Percentiles rank a stretch among this genome's conserved stretches.
Conservation (phyloP, 2,329 filamentous ascomycete genomes). For the Colletotrichum tropicicola region DNA sequence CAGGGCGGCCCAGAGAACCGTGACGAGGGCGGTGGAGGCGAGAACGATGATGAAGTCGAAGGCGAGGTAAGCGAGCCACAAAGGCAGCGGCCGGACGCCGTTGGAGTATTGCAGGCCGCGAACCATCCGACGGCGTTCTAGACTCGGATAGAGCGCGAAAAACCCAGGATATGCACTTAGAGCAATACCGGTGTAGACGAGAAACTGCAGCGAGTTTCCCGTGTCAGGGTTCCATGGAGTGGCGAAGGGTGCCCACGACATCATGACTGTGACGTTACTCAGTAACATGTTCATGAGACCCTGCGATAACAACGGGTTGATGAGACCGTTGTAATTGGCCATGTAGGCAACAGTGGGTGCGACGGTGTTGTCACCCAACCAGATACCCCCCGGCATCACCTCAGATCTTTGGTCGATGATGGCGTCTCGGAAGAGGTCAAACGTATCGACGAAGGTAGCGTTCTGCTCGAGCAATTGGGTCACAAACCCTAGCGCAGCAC, state of each 20-base stretch:
- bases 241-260: constrained; percentile 79
- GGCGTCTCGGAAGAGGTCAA: constrained; percentile 74
- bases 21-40: constrained; percentile 69
- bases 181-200: constrained; percentile 83
- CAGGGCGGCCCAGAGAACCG: constrained; percentile 73
- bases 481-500: constrained; percentile 31
- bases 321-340: constrained; percentile 66
- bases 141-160: constrained; percentile 88
- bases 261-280: constrained; percentile 73
- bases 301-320: constrained; percentile 68
- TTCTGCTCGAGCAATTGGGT: constrained; percentile 12
- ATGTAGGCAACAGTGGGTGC: constrained; percentile 76
- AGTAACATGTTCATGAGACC: constrained; percentile 74
- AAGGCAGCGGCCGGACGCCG: constrained; percentile 80
- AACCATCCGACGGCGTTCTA: constrained; percentile 81
- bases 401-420: constrained; percentile 71
- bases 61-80: constrained; percentile 84
- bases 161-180: constrained; percentile 84
- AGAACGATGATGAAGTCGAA: constrained; percentile 85
- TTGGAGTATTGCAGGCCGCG: constrained; percentile 91
- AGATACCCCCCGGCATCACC: constrained; percentile 82
- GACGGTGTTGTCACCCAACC: constrained; percentile 69
- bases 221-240: constrained; percentile 74
- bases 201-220: constrained; percentile 79
- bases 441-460: constrained; percentile 60